Evolutionary conservation across 306 rosid species (phyloP), one percentile per base, ranked within the genome.

Genomic region (Trifolium subterraneum): DNA sequence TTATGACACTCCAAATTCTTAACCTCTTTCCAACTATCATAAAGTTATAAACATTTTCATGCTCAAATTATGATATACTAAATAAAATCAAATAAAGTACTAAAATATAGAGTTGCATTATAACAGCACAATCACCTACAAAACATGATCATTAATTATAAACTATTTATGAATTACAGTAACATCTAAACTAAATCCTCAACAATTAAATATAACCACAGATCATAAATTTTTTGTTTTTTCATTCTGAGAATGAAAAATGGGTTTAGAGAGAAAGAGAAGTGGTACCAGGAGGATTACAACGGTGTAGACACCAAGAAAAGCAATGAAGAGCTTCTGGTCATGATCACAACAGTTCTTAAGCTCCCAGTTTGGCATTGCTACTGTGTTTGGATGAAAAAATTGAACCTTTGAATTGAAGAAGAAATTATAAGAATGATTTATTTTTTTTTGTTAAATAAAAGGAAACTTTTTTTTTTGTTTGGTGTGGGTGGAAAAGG

Each of bases 341-440:
- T 93, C 93, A 16, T 50, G 90, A 45, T 86, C 75, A 89, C 97
- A 93, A 64, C 98, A 93, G 62, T 67, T 81, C 80, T 79, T 93
- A 44, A 93, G 92, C 83, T 88, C 98, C 98, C 98, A 93, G 76
- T 93, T 89, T 22, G 97, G 76, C 97, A 86, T 93, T 79, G 70
- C 29, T 54, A n/a, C 8, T 51, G 2, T 18, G 29, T 14, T 59
- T 5, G 7, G 68, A 44, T 48, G n/a, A 41, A 63, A 76, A 44
- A 55, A 55, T 50, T 25, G 2, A 72, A 60, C 56, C 33, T 70
- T 25, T 64, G 69, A 7, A 36, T 7, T 7, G 9, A 18, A 35
- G 20, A 19, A 74, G 2, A 18, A 48, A 31, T 10, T 0, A 31
- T 0, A 31, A 39, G 39, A 48, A 27, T 70, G 60, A 22, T n/a